Evolutionary conservation across 306 rosid species (phyloP).

Genomic region (Abrus pulchellus): DNA sequence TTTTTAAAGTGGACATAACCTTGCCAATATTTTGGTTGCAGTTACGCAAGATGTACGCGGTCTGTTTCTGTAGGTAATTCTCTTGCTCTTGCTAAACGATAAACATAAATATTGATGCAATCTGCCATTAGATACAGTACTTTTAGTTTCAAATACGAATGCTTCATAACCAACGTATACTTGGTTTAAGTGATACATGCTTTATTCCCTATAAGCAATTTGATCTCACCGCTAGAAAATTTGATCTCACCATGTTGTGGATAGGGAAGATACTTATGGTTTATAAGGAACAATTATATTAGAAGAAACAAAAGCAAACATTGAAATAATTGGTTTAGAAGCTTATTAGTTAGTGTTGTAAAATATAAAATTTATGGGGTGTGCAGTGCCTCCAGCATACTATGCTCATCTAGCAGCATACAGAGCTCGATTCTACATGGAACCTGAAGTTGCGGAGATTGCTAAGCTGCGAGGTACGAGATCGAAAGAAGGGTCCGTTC

Average conservation of each 20-base stretch:
- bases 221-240: too few relatives aligned
- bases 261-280: too few relatives aligned
- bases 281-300: too few relatives aligned
- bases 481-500: slow-evolving; percentile 57
- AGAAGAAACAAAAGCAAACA: slow-evolving; percentile 11
- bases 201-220: too few relatives aligned
- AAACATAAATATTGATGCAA: not conserved
- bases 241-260: too few relatives aligned
- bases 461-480: slow-evolving; percentile 51
- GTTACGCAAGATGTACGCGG: slow-evolving; percentile 92
- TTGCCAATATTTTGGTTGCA: slow-evolving; percentile 42
- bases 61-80: slow-evolving; percentile 81
- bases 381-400: slow-evolving; percentile 76
- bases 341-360: not conserved
- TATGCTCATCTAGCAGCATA: slow-evolving; percentile 82
- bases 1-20: slow-evolving; percentile 32
- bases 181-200: too few relatives aligned
- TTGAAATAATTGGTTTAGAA: not conserved
- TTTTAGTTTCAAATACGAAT: not conserved
- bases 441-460: slow-evolving; percentile 59
- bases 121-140: not conserved
- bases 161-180: not conserved
- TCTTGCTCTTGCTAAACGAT: not conserved
- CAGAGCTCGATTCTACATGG: slow-evolving; percentile 81
- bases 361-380: not conserved